Conservation (phyloP, 306 rosid species). For the Vicia sativa region DNA sequence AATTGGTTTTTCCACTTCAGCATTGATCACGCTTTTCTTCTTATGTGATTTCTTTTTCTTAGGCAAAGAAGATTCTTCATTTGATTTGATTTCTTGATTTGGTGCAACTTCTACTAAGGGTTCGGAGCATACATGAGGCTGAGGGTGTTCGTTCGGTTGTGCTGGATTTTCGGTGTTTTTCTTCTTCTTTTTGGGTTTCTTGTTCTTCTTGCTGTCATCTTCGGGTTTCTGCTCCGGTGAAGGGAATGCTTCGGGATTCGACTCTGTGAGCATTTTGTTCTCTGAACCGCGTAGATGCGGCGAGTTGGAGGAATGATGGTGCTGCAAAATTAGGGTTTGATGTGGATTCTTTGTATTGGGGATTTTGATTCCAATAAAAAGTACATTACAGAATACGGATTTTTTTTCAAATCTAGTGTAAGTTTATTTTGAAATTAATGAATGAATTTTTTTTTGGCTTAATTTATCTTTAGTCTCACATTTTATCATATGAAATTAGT, state of each 20-base stretch:
- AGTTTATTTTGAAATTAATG: too few relatives aligned
- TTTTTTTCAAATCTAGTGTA: too few relatives aligned
- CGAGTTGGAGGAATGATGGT: not conserved
- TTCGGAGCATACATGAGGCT: conserved; percentile 13
- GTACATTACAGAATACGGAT: too few relatives aligned
- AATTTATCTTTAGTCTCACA: too few relatives aligned
- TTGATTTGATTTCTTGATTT: not conserved
- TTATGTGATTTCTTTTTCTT: conserved; percentile 43
- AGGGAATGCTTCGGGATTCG: conserved; percentile 44
- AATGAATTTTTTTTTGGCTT: too few relatives aligned
- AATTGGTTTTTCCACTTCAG: not conserved
- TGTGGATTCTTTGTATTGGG: too few relatives aligned
- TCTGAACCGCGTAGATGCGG: not conserved
- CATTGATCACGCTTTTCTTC: not conserved
- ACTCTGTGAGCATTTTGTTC: conserved; percentile 23
- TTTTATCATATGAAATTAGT: too few relatives aligned
- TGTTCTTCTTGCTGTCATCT: not conserved
- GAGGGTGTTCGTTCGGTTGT: conserved; percentile 12
- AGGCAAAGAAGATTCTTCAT: not conserved
- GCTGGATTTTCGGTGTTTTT: not conserved
- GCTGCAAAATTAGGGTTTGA: not conserved
- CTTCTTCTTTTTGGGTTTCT: conserved; percentile 8
- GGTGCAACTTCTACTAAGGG: not conserved
- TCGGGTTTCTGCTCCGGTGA: conserved; percentile 36
- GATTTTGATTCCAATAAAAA: too few relatives aligned